A percentile compares a stretch with the other conserved stretches of the same genome.
phyloP scores from a whole-genome alignment of 2,329 filamentous ascomycete genomes.

The Fusarium camptoceras region DNA sequence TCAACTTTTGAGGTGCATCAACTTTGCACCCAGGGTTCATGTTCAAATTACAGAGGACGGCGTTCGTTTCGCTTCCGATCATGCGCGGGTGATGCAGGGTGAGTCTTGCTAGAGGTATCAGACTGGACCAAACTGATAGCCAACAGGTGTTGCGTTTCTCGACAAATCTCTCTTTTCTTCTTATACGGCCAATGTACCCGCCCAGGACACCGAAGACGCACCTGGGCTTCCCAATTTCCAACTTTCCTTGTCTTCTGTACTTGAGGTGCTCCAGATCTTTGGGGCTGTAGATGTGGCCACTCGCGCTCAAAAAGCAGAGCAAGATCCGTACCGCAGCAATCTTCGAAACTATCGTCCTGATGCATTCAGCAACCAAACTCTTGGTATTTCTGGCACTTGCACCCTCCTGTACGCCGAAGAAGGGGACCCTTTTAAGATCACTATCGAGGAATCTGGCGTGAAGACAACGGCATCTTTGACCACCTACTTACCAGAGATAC shows the following conservation, averaged over 20 bases:
- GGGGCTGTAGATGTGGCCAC: conserved; percentile 79
- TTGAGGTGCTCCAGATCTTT: conserved; percentile 96
- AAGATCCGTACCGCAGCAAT: conserved; percentile 71
- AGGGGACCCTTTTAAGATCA: conserved; percentile 84
- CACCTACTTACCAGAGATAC: conserved; percentile 82
- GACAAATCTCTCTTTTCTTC: conserved; percentile 90
- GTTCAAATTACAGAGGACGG: conserved; percentile 85
- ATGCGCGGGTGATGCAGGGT: conserved; percentile 93
- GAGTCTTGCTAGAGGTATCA: conserved; percentile 41
- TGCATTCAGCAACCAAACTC: conserved; percentile 84
- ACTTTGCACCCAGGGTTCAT: conserved; percentile 68
- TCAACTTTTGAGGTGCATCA: conserved; percentile 69
- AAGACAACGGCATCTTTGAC: conserved; percentile 90
- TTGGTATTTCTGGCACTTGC: conserved; percentile 88
- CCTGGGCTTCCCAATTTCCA: conserved; percentile 77
- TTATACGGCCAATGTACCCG: conserved; percentile 74
- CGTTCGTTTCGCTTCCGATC: conserved; percentile 87
- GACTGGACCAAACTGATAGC: conserved; percentile 17
- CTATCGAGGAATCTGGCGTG: conserved; percentile 86
- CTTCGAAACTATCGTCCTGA: conserved; percentile 72
- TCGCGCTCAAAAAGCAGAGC: conserved; percentile 68
- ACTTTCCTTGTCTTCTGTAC: conserved; percentile 84
- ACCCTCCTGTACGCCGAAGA: conserved; percentile 80
- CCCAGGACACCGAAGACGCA: conserved; percentile 53
- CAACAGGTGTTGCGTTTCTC: conserved; percentile 73